A percentile compares a stretch with the other conserved stretches of the same genome.
phyloP scores from a whole-genome alignment of 208 protist genomes.

The Leishmania gerbilli region DNA sequence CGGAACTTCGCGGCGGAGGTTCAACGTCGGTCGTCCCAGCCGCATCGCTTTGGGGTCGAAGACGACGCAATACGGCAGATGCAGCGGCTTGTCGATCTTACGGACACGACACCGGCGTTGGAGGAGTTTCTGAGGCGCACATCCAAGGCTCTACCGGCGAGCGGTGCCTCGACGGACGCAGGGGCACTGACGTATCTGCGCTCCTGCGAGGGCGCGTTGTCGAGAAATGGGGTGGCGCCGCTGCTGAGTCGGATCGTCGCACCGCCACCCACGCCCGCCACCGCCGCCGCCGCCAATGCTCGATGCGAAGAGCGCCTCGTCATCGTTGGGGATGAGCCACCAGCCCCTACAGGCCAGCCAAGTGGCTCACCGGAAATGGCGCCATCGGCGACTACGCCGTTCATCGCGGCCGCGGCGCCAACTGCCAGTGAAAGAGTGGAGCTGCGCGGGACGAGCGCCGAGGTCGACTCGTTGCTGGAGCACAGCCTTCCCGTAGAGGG shows the following conservation, averaged over 20 bases:
- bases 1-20: constrained; percentile 53
- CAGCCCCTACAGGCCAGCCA: not conserved
- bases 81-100: constrained; percentile 42
- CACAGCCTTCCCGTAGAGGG: constrained; percentile 22
- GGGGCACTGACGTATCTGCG: constrained; percentile 25
- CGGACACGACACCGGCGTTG: constrained; percentile 29
- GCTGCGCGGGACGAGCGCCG: not conserved
- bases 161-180: constrained; percentile 15
- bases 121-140: constrained; percentile 43
- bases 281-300: not conserved
- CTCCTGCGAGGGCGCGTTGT: constrained; percentile 7
- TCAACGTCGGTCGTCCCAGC: constrained; percentile 33
- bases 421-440: not conserved
- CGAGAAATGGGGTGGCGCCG: constrained; percentile 2
- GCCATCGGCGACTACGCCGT: not conserved
- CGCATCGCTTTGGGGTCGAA: constrained; percentile 33
- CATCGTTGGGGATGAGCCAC: not conserved
- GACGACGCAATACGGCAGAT: constrained; percentile 49
- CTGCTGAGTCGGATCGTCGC: not conserved
- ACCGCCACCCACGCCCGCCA: not conserved
- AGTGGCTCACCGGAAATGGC: not conserved
- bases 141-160: not conserved
- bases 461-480: constrained; percentile 11
- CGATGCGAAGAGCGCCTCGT: not conserved
- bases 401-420: not conserved